Base-by-base conservation (phyloP, 1,284 basidiomycete genomes). In the Cryptococcus sp. region DNA sequence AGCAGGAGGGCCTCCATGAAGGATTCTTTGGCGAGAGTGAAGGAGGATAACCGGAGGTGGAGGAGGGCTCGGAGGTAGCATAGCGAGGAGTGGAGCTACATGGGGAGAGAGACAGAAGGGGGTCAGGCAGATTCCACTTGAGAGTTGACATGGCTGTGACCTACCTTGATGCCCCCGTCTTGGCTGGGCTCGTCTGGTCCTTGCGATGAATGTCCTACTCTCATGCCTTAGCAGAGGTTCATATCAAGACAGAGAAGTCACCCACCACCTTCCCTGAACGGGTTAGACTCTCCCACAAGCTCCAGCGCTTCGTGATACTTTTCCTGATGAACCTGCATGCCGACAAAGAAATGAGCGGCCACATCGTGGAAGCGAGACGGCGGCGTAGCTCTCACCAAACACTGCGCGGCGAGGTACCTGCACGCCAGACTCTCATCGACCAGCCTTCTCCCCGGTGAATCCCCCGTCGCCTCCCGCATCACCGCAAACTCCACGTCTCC, bases 1-100 rank as follows among this genome's bases (percentile, higher is more conserved):
- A 98, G 80, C 0, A 87, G 83, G 15, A 99, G 81, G 1, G 96
- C 94, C 65, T 97, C 92, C 84, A 98, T 88, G 71, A 98, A 97
- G 62, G 87, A 89, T 55, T 91, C 83, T 69, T 95, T 95, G 0
- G 96, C 96, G 60, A 89, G 84, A 45, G 90, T 87, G 13, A 87
- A 84, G 7, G 92, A 87, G 63, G 93, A 94, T 12, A 97, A 80
- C 64, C 97, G 93, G 28, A 97, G 84, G 84, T 98, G 94, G 16
- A 99, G 82, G 40, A 96, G 79, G 2, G 94, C 96, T 39, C 96
- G 86, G 15, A 98, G 80, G 72, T 93, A 87, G 70, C 94, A 96
- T 84, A 98, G 92, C 0, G 92, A 94, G 3, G 93, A 90, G 78
- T 95, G 89, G 44, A 97, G 88, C 89, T 93, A 63, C 47, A 38